These are phyloP conservation scores for Pseudozyma tsukubaensis DNA, from an alignment of 1,284 basidiomycete genomes.

Conservation along the genomic window DNA sequence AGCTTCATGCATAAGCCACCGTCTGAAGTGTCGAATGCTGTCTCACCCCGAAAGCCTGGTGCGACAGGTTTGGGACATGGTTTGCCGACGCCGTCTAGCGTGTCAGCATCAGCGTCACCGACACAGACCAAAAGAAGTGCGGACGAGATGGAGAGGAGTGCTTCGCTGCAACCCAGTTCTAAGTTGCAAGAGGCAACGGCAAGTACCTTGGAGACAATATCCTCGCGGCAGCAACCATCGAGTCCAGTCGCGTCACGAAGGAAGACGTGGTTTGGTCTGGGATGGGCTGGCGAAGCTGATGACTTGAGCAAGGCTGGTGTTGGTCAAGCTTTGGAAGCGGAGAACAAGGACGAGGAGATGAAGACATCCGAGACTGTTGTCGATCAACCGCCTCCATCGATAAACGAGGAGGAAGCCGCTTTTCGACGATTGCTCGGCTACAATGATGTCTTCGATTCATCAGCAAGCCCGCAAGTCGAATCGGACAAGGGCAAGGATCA, in stretches of 20 bases:
- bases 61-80: constrained; percentile 22
- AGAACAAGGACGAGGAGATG: constrained; percentile 5
- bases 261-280: constrained; percentile 49
- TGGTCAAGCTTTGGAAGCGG: background rate
- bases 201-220: background rate
- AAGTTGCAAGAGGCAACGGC: constrained; percentile 11
- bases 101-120: constrained; percentile 3
- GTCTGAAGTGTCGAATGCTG: constrained; percentile 17
- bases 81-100: constrained; percentile 14
- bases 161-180: constrained; percentile 6
- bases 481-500: too few species aligned
- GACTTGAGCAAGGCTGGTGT: background rate
- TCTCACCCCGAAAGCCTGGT: constrained; percentile 29
- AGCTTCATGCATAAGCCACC: constrained; percentile 37
- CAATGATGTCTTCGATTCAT: constrained; percentile 11
- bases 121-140: constrained; percentile 31
- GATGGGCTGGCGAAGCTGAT: constrained; percentile 9
- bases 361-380: background rate
- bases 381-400: constrained; percentile 38
- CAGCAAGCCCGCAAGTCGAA: background rate
- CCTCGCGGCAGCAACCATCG: constrained; percentile 10
- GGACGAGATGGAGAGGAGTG: constrained; percentile 38
- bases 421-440: constrained; percentile 45
- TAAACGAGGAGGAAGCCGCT: constrained; percentile 51
- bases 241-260: constrained; percentile 23